These are phyloP conservation scores for Botrytis fabae DNA, from an alignment of 2,329 filamentous ascomycete species.

Conservation along the genomic window DNA sequence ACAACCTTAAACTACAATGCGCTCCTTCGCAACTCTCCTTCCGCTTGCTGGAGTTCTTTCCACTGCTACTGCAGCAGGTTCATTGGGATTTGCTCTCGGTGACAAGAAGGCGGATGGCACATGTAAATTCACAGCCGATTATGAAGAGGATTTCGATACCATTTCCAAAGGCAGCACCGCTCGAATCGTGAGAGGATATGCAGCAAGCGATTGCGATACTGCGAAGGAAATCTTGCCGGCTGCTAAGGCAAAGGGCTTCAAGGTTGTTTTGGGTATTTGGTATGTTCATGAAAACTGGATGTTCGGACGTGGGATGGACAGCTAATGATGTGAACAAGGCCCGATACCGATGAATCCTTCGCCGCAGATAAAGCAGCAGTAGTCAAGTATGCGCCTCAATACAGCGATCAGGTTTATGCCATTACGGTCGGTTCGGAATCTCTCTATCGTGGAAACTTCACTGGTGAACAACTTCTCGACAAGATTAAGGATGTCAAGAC, in stretches of 20 bases:
- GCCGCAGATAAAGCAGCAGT: conserved; percentile 60
- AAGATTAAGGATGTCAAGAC: conserved; percentile 63
- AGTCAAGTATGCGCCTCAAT: conserved; percentile 49
- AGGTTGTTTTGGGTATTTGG: conserved; percentile 72
- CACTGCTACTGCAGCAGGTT: conserved; percentile 48
- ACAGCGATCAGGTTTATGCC: conserved; percentile 61
- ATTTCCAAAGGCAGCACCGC: conserved; percentile 49
- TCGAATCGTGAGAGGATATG: conserved; percentile 65
- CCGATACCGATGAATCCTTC: conserved; percentile 63
- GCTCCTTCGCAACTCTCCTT: conserved; percentile 27
- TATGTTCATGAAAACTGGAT: conserved; percentile 42
- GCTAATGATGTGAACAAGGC: conserved; percentile 44
- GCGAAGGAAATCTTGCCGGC: conserved; percentile 64
- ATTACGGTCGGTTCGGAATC: conserved; percentile 72
- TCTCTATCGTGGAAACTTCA: conserved; percentile 68
- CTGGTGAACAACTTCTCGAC: conserved; percentile 56
- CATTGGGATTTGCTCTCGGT: conserved; percentile 65
- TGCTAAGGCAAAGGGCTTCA: conserved; percentile 62
- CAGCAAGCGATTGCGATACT: conserved; percentile 65
- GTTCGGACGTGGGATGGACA: not conserved
- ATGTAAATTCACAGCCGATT: conserved; percentile 65
- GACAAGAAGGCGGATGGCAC: conserved; percentile 59
- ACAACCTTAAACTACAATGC: conserved; percentile 20
- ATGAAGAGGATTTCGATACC: conserved; percentile 63
- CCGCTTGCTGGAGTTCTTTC: conserved; percentile 50